These are phyloP conservation scores for Geotrichum bryndzae DNA, from an alignment of 1,139 yeast genomes.

Conservation along the genomic window DNA sequence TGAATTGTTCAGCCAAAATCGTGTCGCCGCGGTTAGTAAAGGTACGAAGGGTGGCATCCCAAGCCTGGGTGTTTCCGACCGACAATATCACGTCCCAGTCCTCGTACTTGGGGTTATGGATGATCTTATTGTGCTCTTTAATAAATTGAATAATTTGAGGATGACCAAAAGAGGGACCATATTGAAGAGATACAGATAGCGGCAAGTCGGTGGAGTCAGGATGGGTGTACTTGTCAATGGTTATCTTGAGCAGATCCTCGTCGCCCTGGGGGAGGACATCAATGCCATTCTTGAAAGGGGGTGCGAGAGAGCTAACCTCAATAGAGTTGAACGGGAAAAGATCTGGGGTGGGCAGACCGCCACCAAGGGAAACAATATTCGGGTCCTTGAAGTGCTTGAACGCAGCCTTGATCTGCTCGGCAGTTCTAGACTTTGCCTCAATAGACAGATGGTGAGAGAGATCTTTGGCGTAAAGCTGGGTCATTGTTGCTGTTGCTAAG, in stretches of 20 bases:
- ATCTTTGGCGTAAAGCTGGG: constrained; percentile 50
- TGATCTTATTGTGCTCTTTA: constrained; percentile 66
- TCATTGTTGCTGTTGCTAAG: background rate
- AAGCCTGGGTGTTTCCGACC: constrained; percentile 81
- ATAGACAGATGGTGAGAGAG: constrained; percentile 67
- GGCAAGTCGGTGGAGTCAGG: constrained; percentile 49
- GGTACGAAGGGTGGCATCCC: constrained; percentile 81
- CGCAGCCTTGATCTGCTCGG: constrained; percentile 78
- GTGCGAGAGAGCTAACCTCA: constrained; percentile 62
- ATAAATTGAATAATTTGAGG: constrained; percentile 61
- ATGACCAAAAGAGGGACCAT: constrained; percentile 80
- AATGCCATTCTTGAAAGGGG: constrained; percentile 72
- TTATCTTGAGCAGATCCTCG: constrained; percentile 35
- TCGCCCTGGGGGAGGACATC: constrained; percentile 53
- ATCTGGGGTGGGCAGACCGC: constrained; percentile 87
- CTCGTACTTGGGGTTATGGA: constrained; percentile 55
- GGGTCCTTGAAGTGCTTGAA: constrained; percentile 72
- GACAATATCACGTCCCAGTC: constrained; percentile 64
- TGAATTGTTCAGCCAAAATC: constrained; percentile 73
- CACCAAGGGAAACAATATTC: constrained; percentile 81
- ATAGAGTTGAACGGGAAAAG: constrained; percentile 87
- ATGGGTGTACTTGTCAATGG: constrained; percentile 2
- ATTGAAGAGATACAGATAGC: constrained; percentile 80
- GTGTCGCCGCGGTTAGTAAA: constrained; percentile 74
- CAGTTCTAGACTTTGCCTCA: constrained; percentile 70